Base-by-base conservation (phyloP, 352 stramenopile genomes). In the Pythium coloratum region DNA sequence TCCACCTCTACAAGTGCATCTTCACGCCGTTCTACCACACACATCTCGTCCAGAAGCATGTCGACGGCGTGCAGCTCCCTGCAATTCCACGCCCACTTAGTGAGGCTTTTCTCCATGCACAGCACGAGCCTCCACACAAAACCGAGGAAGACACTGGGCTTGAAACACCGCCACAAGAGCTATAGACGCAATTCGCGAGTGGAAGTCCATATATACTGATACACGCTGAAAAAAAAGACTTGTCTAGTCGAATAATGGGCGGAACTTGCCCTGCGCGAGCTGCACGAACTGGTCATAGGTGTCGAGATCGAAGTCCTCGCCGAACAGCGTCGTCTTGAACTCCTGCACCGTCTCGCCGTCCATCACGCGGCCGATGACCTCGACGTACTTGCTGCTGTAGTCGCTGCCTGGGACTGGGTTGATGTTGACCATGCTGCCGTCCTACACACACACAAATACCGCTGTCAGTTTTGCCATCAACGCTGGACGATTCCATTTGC, bases 281-380 rank as follows among this genome's bases (percentile, higher is more conserved):
- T 90, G 66, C 59, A 95, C 82, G 55, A 94, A 78, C 71, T 94
- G 86, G 63, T 95, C 80, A 72, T 95, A 95, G 57, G 78, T 90
- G 55, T 86, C 82, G 53, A 95, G 69, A 49, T 94, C 88, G 56
- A 92, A 89, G 68, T 86, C 79, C 59, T 94, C 88, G 16, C 84
- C 83, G 54, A 92, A 95, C 57, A 88, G 82, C 68, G 86, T 94
- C 36, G 76, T 85, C 75, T 95, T 95, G 73, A 93, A 94, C 72
- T 95, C 86, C 63, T 94, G 72, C 55, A 95, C 76, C 49, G 81
- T 89, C 62, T 91, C 78, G 47, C 69, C 73, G 59, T 92, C 81
- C 55, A 84, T 59, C 13, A 94, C 88, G 24, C 82, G 81, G 20
- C 88, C 88, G 26, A 95, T 94, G 61, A 95, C 88, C 61, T 95